Conservation (phyloP, 768 basidiomycete species). For the Boletus reticuloceps region DNA sequence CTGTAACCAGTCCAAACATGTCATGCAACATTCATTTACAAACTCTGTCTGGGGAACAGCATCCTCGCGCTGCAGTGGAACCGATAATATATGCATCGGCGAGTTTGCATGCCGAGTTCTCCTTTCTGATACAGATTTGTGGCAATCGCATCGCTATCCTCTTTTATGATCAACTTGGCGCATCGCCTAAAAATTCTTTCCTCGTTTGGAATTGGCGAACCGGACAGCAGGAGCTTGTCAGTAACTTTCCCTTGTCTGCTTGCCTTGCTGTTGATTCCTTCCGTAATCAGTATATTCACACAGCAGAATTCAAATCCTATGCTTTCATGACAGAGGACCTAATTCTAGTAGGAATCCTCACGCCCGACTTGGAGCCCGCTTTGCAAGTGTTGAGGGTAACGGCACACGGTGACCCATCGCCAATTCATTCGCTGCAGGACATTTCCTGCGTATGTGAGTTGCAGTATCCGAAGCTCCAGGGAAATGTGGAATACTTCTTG, state of each 20-base stretch:
- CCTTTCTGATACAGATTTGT: conserved; percentile 33
- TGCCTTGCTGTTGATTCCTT: conserved; percentile 1
- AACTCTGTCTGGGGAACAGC: conserved; percentile 28
- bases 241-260: conserved; percentile 1
- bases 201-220: conserved; percentile 37
- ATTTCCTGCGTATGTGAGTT: conserved; percentile 26
- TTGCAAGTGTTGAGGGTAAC: conserved; percentile 22
- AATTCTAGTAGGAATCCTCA: conserved; percentile 20
- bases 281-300: conserved; percentile 17
- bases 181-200: conserved; percentile 12
- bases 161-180: conserved; percentile 13
- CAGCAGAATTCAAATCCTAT: conserved; percentile 29
- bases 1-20: conserved; percentile 13
- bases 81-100: conserved; percentile 13
- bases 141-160: conserved; percentile 31
- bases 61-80: conserved; percentile 18
- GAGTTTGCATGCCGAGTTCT: conserved; percentile 1
- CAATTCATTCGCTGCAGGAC: conserved; percentile 7
- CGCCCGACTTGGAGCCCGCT: not conserved
- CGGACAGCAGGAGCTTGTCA: conserved; percentile 29
- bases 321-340: conserved; percentile 34
- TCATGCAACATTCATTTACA: conserved; percentile 28
- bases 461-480: conserved; percentile 22
- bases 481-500: conserved; percentile 17
- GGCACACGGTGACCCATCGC: not conserved